Evolutionary conservation across 148 eudicot species (phyloP).

Genomic region (Rheum nobile): DNA sequence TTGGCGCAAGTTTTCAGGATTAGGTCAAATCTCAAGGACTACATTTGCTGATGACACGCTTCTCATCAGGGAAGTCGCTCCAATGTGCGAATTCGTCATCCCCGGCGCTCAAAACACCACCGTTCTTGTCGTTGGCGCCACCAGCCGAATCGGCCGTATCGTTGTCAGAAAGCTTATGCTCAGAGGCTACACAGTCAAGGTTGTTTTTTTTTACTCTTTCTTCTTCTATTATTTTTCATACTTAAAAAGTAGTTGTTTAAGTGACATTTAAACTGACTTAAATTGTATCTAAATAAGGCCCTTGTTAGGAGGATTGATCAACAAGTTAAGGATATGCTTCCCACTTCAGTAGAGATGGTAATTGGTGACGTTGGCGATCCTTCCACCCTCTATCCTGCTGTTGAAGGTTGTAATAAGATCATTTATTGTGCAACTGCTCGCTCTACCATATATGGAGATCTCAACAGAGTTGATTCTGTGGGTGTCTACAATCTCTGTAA

Average conservation of each 20-base stretch:
- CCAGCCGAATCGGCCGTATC: conserved; percentile 88
- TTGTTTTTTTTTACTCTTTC: conserved; percentile 5
- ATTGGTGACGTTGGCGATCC: conserved; percentile 95
- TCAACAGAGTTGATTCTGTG: conserved; percentile 71
- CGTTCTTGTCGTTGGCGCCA: conserved; percentile 91
- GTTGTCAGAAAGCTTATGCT: conserved; percentile 97
- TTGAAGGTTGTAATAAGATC: conserved; percentile 79
- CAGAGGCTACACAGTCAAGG: conserved; percentile 91
- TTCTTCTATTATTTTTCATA: neutral
- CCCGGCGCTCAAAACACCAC: conserved; percentile 98
- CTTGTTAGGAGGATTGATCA: conserved; percentile 64
- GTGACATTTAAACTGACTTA: neutral
- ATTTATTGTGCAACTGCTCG: conserved; percentile 96
- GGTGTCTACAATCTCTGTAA: conserved; percentile 83
- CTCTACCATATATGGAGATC: conserved; percentile 90
- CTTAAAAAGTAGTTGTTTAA: neutral
- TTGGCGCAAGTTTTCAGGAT: conserved; percentile 77
- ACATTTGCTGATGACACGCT: conserved; percentile 35
- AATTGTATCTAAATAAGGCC: conserved; percentile 27
- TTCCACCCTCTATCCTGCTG: conserved; percentile 42
- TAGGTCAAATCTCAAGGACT: conserved; percentile 91
- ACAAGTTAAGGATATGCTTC: conserved; percentile 71
- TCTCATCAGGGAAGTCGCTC: conserved; percentile 54
- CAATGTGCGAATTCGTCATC: conserved; percentile 74
- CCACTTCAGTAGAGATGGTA: conserved; percentile 82